Conservation (phyloP, 1,284 basidiomycete species). For the Grifola frondosa region DNA sequence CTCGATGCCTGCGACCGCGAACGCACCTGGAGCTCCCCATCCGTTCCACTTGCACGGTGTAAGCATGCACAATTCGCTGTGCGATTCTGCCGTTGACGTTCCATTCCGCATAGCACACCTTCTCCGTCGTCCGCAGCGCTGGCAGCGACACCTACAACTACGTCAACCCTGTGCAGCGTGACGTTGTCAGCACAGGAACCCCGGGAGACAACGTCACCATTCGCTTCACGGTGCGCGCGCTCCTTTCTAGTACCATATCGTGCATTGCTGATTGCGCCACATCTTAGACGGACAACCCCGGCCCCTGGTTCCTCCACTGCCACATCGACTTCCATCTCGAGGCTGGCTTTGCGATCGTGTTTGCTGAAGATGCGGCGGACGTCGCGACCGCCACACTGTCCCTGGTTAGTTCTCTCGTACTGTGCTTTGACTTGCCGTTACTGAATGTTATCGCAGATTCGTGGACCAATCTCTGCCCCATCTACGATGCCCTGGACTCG, state of each 20-base stretch:
- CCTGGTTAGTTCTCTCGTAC: slow-evolving; percentile 12
- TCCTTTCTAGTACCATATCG: too few species aligned
- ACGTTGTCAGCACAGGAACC: slow-evolving; percentile 27
- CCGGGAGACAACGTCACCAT: slow-evolving; percentile 28
- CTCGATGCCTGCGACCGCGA: slow-evolving; percentile 29
- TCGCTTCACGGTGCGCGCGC: slow-evolving; percentile 24
- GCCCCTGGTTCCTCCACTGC: slow-evolving; percentile 27
- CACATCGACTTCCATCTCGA: slow-evolving; percentile 25
- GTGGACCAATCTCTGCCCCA: slow-evolving; percentile 21
- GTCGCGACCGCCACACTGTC: slow-evolving; percentile 5
- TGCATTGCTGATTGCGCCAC: not conserved
- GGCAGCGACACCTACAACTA: slow-evolving; percentile 35
- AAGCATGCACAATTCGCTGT: not conserved
- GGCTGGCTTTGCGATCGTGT: slow-evolving; percentile 20
- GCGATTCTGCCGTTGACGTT: not conserved
- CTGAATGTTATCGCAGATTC: not conserved
- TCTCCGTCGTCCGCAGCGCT: slow-evolving; percentile 28
- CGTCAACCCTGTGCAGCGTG: slow-evolving; percentile 35
- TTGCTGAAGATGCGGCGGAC: slow-evolving; percentile 19
- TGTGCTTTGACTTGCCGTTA: not conserved
- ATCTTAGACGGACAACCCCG: slow-evolving; percentile 23
- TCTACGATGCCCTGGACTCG: slow-evolving; percentile 10
- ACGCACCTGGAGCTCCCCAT: slow-evolving; percentile 31
- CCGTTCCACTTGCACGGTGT: slow-evolving; percentile 44
- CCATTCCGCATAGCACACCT: slow-evolving; percentile 18